These are phyloP conservation scores for Phytophthora nicotianae DNA, from an alignment of 352 stramenopile genomes.

Conservation along the genomic window DNA sequence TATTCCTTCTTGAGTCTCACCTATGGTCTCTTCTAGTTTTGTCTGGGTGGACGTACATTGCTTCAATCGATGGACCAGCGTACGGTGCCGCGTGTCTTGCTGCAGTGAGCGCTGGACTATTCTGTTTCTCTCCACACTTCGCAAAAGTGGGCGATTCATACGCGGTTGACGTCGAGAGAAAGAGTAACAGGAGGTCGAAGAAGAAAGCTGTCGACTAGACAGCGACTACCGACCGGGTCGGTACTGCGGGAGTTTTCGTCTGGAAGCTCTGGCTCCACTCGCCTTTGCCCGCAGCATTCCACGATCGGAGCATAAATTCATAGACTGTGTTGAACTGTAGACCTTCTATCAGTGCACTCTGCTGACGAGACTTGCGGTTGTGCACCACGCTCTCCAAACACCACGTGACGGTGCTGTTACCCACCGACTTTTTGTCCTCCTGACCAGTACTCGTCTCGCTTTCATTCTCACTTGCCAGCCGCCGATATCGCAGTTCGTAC, in stretches of 20 bases:
- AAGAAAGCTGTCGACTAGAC: conserved; percentile 47
- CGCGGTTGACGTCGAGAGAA: conserved; percentile 17
- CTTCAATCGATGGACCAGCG: conserved; percentile 71
- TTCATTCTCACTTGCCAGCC: conserved; percentile 40
- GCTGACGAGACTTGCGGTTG: conserved; percentile 47
- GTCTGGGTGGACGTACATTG: conserved; percentile 78
- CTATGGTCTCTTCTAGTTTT: conserved; percentile 50
- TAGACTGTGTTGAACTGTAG: conserved; percentile 69
- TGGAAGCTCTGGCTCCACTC: conserved; percentile 57
- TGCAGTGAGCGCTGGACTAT: conserved; percentile 55
- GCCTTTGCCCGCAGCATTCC: conserved; percentile 60
- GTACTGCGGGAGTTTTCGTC: conserved; percentile 40
- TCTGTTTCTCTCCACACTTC: conserved; percentile 75
- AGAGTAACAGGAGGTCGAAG: conserved; percentile 22
- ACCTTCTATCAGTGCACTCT: conserved; percentile 45
- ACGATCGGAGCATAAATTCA: conserved; percentile 65
- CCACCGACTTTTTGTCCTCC: conserved; percentile 4
- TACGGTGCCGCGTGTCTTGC: conserved; percentile 72
- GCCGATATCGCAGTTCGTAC: conserved; percentile 68
- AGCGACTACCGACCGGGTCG: conserved; percentile 29
- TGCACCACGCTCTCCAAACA: conserved; percentile 43
- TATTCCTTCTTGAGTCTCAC: neutral
- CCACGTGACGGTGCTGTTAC: conserved; percentile 39
- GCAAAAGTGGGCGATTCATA: conserved; percentile 37
- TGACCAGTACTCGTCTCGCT: conserved; percentile 13